Conservation (phyloP, 352 stramenopile genomes). For the Phytophthora sansomeana region DNA sequence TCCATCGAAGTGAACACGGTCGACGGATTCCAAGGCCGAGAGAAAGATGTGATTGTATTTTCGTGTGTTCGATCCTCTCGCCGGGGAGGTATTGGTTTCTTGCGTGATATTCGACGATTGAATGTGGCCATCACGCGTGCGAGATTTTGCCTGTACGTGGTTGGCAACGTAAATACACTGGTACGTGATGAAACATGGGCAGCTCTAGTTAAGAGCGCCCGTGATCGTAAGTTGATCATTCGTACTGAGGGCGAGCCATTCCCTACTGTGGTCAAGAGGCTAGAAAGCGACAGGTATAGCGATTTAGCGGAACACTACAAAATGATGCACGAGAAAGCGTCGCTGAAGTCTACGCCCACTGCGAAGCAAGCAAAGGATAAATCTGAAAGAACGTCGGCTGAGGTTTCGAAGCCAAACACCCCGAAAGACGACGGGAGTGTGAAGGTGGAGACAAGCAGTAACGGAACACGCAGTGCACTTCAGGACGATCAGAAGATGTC, state of each 20-base stretch:
- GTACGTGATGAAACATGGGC: slow-evolving; percentile 82
- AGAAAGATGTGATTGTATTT: slow-evolving; percentile 99
- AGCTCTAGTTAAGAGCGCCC: slow-evolving; percentile 77
- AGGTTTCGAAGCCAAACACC: slow-evolving; percentile 12
- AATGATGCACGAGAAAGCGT: slow-evolving; percentile 75
- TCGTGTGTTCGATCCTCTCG: slow-evolving; percentile 93
- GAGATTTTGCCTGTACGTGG: slow-evolving; percentile 88
- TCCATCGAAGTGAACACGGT: slow-evolving; percentile 97
- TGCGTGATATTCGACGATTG: slow-evolving; percentile 89
- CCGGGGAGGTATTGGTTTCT: slow-evolving; percentile 88
- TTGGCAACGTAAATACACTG: slow-evolving; percentile 83
- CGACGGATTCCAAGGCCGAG: slow-evolving; percentile 98
- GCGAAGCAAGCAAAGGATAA: slow-evolving; percentile 24
- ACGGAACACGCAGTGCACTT: background rate
- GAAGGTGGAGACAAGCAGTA: slow-evolving; percentile 2
- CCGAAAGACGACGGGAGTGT: background rate
- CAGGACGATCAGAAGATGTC: slow-evolving; percentile 13
- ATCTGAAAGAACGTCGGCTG: background rate
- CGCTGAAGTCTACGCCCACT: slow-evolving; percentile 40
- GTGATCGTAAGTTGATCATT: slow-evolving; percentile 74
- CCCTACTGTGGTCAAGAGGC: slow-evolving; percentile 43
- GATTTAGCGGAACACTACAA: slow-evolving; percentile 64
- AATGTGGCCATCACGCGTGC: slow-evolving; percentile 93
- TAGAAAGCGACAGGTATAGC: slow-evolving; percentile 51
- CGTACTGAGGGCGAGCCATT: slow-evolving; percentile 52